Conservation (phyloP, 1,284 basidiomycete genomes). For the Ceratobasidium papillatum region DNA sequence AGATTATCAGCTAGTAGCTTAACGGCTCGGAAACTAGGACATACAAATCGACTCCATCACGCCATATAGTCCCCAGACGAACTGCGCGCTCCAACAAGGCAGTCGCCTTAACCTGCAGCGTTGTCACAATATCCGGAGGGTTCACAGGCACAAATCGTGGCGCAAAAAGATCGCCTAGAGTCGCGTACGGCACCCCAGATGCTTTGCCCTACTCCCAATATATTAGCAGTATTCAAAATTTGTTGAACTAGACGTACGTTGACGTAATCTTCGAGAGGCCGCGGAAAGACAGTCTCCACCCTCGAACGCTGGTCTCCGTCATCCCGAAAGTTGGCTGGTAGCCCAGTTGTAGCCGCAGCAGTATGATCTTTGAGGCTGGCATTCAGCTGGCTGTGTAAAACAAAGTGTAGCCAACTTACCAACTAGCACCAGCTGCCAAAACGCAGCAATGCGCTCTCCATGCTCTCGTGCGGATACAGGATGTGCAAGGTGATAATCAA, state of each 20-base stretch:
- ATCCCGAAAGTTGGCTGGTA: slow-evolving; percentile 34
- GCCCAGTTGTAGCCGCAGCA: slow-evolving; percentile 24
- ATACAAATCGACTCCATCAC: slow-evolving; percentile 7
- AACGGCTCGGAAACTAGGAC: not conserved
- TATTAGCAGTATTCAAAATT: not conserved
- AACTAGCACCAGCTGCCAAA: slow-evolving; percentile 33
- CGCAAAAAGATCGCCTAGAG: slow-evolving; percentile 16
- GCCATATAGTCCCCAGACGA: slow-evolving; percentile 31
- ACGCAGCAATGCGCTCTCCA: slow-evolving; percentile 36
- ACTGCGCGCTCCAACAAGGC: slow-evolving; percentile 34
- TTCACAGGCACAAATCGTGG: not conserved
- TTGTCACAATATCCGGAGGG: slow-evolving; percentile 1
- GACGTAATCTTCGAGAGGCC: slow-evolving; percentile 29
- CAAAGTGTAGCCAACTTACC: not conserved
- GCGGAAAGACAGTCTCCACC: slow-evolving; percentile 33
- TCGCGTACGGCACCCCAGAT: slow-evolving; percentile 6
- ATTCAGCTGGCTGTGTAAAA: not conserved
- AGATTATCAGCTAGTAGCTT: not conserved
- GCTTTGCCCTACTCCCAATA: slow-evolving; percentile 2
- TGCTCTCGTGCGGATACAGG: slow-evolving; percentile 27
- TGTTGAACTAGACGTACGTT: not conserved
- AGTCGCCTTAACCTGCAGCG: slow-evolving; percentile 25
- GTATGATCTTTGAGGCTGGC: slow-evolving; percentile 3
- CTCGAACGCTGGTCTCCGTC: slow-evolving; percentile 36
- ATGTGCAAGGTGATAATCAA: slow-evolving; percentile 22